Evolutionary conservation across 2,329 filamentous ascomycete genomes (phyloP).

Genomic region (Penicillium sp.): DNA sequence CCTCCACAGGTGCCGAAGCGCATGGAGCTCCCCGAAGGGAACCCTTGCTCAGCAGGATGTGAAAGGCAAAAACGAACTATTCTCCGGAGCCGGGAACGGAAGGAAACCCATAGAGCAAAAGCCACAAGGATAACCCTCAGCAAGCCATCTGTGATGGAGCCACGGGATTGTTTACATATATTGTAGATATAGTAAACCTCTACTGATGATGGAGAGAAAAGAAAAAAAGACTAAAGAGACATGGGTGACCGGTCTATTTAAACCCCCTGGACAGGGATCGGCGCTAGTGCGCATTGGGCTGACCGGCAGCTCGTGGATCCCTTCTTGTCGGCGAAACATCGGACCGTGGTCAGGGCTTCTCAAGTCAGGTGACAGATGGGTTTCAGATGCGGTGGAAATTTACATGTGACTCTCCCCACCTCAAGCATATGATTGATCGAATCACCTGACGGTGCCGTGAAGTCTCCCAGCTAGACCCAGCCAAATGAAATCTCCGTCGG

Average conservation of each 20-base stretch:
- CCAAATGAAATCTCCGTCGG: too few relatives aligned
- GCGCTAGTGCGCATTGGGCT: conserved; percentile 23
- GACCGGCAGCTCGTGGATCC: conserved; percentile 1
- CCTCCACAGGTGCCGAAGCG: conserved; percentile 43
- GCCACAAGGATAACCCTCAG: conserved; percentile 46
- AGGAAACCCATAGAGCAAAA: conserved; percentile 41
- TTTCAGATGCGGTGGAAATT: neutral
- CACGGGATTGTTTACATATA: conserved; percentile 43
- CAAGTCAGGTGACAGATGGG: too few relatives aligned
- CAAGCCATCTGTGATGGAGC: conserved; percentile 44
- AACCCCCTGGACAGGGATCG: conserved; percentile 4
- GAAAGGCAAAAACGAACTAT: conserved; percentile 39
- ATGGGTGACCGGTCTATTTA: conserved; percentile 22
- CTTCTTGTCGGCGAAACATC: conserved; percentile 3
- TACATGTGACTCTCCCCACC: neutral
- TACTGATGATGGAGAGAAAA: conserved; percentile 46
- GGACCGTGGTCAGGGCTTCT: neutral
- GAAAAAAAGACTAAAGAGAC: conserved; percentile 28
- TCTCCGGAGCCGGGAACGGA: conserved; percentile 49
- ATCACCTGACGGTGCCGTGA: too few relatives aligned
- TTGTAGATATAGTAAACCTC: conserved; percentile 44
- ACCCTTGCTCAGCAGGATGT: conserved; percentile 42
- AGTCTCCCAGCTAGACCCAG: too few relatives aligned
- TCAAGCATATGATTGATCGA: neutral
- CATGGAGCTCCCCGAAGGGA: conserved; percentile 37